phyloP scores from a whole-genome alignment of 768 basidiomycete genomes.

The Kwoniella botswanensis region DNA sequence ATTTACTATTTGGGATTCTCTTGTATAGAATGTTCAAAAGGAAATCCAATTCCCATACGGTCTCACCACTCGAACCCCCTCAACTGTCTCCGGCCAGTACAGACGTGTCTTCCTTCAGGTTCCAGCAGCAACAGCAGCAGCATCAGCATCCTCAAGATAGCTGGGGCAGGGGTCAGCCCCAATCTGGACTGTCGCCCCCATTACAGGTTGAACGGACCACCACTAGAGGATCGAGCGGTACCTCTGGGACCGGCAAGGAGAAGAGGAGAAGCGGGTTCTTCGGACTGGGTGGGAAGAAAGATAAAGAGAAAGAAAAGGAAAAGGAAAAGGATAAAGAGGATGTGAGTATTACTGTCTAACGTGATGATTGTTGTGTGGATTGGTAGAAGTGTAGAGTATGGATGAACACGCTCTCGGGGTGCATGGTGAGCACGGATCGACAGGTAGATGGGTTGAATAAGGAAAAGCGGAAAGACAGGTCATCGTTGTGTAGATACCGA shows the following conservation, averaged over 20 bases:
- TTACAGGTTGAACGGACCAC: conserved; percentile 7
- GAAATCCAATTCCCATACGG: conserved; percentile 19
- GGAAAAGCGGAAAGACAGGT: conserved; percentile 10
- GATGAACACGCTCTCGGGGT: neutral
- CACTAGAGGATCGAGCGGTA: conserved; percentile 10
- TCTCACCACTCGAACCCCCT: conserved; percentile 40
- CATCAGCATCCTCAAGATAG: conserved; percentile 11
- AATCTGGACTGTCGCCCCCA: neutral
- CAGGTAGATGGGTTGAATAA: neutral
- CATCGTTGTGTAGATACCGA: neutral
- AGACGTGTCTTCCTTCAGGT: conserved; percentile 4
- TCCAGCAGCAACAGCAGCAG: conserved; percentile 20
- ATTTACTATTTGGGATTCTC: neutral
- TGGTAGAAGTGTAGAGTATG: neutral
- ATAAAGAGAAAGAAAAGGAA: conserved; percentile 33
- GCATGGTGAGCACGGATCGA: conserved; percentile 7
- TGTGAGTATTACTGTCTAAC: conserved; percentile 6
- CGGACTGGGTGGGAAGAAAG: conserved; percentile 41
- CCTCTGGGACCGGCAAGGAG: conserved; percentile 26
- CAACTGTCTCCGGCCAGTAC: conserved; percentile 20
- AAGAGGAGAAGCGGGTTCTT: conserved; percentile 51
- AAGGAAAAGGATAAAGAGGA: conserved; percentile 30
- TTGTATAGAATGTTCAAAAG: conserved; percentile 40
- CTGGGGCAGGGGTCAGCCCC: conserved; percentile 8
- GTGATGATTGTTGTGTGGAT: neutral